A percentile compares a stretch with the other conserved stretches of the same genome.
Evolutionary conservation across 176 grass and related monocot genomes (phyloP).

Genomic region (Cocos nucifera): DNA sequence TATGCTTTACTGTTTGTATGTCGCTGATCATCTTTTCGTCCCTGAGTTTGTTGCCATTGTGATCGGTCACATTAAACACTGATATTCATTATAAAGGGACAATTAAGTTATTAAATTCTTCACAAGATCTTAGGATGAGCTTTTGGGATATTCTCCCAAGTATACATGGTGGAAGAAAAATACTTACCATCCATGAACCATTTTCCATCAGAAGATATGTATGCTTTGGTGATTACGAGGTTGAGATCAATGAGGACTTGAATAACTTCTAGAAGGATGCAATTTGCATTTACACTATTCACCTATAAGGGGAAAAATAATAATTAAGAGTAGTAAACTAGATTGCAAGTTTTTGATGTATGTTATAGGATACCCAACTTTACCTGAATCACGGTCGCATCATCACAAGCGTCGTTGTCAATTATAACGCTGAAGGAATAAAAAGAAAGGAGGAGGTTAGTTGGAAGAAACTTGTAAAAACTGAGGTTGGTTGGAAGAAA

Average conservation of each 20-base stretch:
- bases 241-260: slow-evolving; percentile 42
- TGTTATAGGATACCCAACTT: not conserved
- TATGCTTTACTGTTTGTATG: slow-evolving; percentile 2
- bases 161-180: not conserved
- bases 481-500: too few relatives aligned
- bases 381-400: slow-evolving; percentile 41
- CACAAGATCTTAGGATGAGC: not conserved
- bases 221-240: slow-evolving; percentile 38
- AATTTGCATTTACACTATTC: slow-evolving; percentile 37
- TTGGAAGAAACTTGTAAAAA: too few relatives aligned
- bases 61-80: slow-evolving; percentile 14
- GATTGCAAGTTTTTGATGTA: too few relatives aligned
- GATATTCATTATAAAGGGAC: not conserved
- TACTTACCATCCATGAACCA: slow-evolving; percentile 50
- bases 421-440: slow-evolving; percentile 36
- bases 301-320: slow-evolving; percentile 10
- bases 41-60: slow-evolving; percentile 4
- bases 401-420: slow-evolving; percentile 39
- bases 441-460: too few relatives aligned
- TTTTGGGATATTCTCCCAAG: not conserved
- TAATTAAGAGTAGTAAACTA: too few relatives aligned
- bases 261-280: slow-evolving; percentile 38
- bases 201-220: slow-evolving; percentile 44
- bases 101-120: too few relatives aligned
- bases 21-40: not conserved